phyloP scores from a whole-genome alignment of 2,329 filamentous ascomycete genomes.

The Apiospora marii region DNA sequence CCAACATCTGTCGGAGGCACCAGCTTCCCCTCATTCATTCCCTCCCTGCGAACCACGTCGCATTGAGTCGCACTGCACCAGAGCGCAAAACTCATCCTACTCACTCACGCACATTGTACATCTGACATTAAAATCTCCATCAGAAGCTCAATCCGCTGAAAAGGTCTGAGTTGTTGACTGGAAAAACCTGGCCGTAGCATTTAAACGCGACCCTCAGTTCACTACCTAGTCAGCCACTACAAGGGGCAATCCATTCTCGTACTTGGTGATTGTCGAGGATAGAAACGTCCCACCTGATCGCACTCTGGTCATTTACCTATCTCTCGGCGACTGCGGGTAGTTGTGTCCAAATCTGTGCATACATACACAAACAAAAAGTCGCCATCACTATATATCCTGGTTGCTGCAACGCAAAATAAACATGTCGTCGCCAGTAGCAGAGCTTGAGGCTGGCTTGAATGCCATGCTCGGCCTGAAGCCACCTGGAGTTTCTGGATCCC shows the following conservation, averaged over 20 bases:
- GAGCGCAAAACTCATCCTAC: constrained; percentile 1
- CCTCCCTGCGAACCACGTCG: constrained; percentile 14
- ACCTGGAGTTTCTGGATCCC: constrained; percentile 91
- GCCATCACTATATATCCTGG: constrained; percentile 18
- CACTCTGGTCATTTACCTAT: constrained; percentile 8
- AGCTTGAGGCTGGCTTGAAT: constrained; percentile 89
- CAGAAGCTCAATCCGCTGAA: constrained; percentile 15
- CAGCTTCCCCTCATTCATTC: constrained; percentile 17
- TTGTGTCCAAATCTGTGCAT: constrained; percentile 12
- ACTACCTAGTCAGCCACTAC: constrained; percentile 18
- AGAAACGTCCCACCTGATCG: constrained; percentile 4
- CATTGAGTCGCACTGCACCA: constrained; percentile 6
- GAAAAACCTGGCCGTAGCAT: constrained; percentile 17
- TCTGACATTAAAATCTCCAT: constrained; percentile 20
- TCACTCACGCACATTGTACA: neutral
- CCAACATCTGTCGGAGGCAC: constrained; percentile 14
- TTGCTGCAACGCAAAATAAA: constrained; percentile 17
- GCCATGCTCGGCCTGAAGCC: constrained; percentile 92
- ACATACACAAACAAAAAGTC: neutral
- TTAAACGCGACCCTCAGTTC: constrained; percentile 20
- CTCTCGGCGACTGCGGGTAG: constrained; percentile 13
- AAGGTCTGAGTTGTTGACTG: constrained; percentile 21
- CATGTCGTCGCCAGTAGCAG: constrained; percentile 76
- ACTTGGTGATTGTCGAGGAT: constrained; percentile 23
- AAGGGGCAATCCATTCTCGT: constrained; percentile 19